These are phyloP conservation scores for Neoboletus brunneissimus DNA, from an alignment of 768 basidiomycete genomes.

Conservation along the genomic window DNA sequence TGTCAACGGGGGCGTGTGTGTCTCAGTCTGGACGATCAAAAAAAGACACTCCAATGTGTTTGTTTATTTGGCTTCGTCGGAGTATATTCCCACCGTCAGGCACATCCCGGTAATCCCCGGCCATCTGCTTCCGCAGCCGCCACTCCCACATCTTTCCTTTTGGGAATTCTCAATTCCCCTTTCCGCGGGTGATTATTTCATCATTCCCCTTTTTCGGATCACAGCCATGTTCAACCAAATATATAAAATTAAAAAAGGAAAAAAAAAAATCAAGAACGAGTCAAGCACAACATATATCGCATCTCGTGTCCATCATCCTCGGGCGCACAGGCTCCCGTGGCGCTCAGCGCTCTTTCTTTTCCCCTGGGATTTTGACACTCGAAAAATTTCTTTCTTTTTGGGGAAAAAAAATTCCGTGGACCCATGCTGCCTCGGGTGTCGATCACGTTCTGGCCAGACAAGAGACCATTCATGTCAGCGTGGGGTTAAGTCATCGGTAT, in stretches of 20 bases:
- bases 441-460: slow-evolving; percentile 23
- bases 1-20: slow-evolving; percentile 39
- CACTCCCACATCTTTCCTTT: slow-evolving; percentile 35
- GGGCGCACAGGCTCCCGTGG: slow-evolving; percentile 25
- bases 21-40: slow-evolving; percentile 41
- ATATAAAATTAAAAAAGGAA: slow-evolving; percentile 3
- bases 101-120: slow-evolving; percentile 36
- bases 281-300: slow-evolving; percentile 7
- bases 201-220: slow-evolving; percentile 28
- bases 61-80: slow-evolving; percentile 36
- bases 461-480: slow-evolving; percentile 28
- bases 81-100: slow-evolving; percentile 34
- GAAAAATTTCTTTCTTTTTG: slow-evolving; percentile 15
- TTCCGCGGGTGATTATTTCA: slow-evolving; percentile 26
- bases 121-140: slow-evolving; percentile 36
- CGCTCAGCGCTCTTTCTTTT: slow-evolving; percentile 35
- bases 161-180: slow-evolving; percentile 16
- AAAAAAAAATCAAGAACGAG: background rate
- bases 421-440: slow-evolving; percentile 22
- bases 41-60: slow-evolving; percentile 37
- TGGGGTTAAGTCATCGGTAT: slow-evolving; percentile 25
- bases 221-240: slow-evolving; percentile 3
- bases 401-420: slow-evolving; percentile 1
- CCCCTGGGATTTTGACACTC: slow-evolving; percentile 32
- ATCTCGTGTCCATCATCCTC: background rate